phyloP scores from a whole-genome alignment of 768 basidiomycete species.

The Podaxis pistillaris region DNA sequence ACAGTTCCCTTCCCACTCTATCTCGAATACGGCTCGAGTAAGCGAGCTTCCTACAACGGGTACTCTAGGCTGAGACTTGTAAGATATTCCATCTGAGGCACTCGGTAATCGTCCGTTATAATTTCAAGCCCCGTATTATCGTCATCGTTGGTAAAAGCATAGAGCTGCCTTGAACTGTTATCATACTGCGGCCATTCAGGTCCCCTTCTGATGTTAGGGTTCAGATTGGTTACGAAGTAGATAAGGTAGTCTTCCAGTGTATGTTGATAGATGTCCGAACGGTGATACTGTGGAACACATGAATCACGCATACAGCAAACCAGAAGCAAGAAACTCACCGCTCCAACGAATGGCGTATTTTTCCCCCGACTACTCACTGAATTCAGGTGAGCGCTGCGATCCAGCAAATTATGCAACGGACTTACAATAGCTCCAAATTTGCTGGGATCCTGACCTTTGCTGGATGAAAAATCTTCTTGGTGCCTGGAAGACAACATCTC shows the following conservation, averaged over 20 bases:
- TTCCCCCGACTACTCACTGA: slow-evolving; percentile 45
- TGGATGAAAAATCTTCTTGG: slow-evolving; percentile 50
- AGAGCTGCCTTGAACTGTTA: slow-evolving; percentile 20
- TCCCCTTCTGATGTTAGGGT: slow-evolving; percentile 36
- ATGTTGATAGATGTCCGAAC: slow-evolving; percentile 37
- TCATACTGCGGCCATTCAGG: slow-evolving; percentile 31
- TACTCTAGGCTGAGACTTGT: slow-evolving; percentile 25
- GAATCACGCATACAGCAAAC: not conserved
- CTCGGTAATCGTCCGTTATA: slow-evolving; percentile 30
- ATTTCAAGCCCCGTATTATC: slow-evolving; percentile 16
- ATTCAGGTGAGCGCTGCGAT: not conserved
- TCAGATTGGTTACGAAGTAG: slow-evolving; percentile 40
- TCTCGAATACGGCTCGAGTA: no score
- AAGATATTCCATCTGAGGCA: slow-evolving; percentile 25
- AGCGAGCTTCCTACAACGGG: slow-evolving; percentile 18
- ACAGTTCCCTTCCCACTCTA: not conserved
- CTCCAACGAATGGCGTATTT: slow-evolving; percentile 35
- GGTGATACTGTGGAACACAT: slow-evolving; percentile 33
- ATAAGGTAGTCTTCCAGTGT: slow-evolving; percentile 43
- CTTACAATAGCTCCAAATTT: slow-evolving; percentile 44
- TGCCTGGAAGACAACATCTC: slow-evolving; percentile 50
- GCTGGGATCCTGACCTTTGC: slow-evolving; percentile 35
- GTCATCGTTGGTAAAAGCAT: slow-evolving; percentile 22
- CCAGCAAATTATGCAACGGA: not conserved
- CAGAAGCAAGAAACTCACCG: slow-evolving; percentile 28